Evolutionary conservation across 257 asterid genomes (phyloP).

Genomic region (Thymus mandschuricus): DNA sequence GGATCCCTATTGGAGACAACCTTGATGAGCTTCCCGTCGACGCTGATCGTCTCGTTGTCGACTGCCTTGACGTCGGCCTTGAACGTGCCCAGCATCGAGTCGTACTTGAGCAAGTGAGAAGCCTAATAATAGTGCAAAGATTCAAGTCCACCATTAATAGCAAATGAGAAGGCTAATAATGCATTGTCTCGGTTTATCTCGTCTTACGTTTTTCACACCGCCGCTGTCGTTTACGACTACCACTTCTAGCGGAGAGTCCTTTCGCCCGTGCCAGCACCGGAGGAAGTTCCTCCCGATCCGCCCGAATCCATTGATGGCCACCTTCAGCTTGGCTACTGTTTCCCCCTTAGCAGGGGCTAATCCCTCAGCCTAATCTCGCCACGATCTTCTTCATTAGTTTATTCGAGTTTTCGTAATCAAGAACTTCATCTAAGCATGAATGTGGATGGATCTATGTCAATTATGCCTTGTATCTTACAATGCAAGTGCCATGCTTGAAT

Average conservation of each 20-base stretch:
- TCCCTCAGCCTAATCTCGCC: constrained; percentile 50
- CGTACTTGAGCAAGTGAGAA: constrained; percentile 87
- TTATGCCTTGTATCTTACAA: background rate
- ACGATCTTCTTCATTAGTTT: no score
- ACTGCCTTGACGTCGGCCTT: constrained; percentile 82
- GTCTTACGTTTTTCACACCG: constrained; percentile 83
- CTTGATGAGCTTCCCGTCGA: constrained; percentile 78
- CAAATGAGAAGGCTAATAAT: no score
- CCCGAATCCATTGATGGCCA: constrained; percentile 93
- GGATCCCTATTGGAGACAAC: constrained; percentile 91
- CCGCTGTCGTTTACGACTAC: constrained; percentile 87
- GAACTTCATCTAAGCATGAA: background rate
- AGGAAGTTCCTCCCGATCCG: constrained; percentile 96
- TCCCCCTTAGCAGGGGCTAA: constrained; percentile 68
- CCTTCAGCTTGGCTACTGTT: constrained; percentile 83
- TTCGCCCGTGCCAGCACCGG: constrained; percentile 94
- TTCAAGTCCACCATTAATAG: background rate
- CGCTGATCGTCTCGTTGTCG: constrained; percentile 78
- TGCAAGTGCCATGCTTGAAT: background rate
- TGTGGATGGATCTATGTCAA: background rate
- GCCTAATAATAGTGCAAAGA: constrained; percentile 45
- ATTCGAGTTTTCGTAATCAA: background rate
- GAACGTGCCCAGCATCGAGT: constrained; percentile 90
- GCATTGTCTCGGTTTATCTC: background rate
- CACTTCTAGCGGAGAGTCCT: constrained; percentile 89